Percentiles rank a stretch among this genome's conserved stretches.
Evolutionary conservation across 2,329 filamentous ascomycete genomes (phyloP).

Genomic region (Monosporascus sp.): DNA sequence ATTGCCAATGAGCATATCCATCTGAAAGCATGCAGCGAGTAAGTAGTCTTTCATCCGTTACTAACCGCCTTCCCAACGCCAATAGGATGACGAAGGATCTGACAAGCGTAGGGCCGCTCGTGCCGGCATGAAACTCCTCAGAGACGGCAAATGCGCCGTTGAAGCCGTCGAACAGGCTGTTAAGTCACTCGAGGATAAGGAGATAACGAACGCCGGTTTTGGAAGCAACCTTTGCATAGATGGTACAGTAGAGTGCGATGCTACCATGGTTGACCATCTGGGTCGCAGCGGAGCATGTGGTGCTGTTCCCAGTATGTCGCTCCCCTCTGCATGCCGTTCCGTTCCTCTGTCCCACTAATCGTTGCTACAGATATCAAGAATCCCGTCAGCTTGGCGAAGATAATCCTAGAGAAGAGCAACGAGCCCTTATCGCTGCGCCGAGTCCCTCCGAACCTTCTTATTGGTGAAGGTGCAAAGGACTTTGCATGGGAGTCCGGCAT

Average conservation of each 20-base stretch:
- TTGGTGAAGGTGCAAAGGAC: slow-evolving; percentile 77
- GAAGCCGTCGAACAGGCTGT: slow-evolving; percentile 90
- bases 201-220: slow-evolving; percentile 94
- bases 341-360: background rate
- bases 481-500: slow-evolving; percentile 81
- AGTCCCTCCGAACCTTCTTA: slow-evolving; percentile 87
- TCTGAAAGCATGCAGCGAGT: slow-evolving; percentile 84
- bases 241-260: slow-evolving; percentile 90
- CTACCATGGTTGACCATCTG: slow-evolving; percentile 83
- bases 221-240: slow-evolving; percentile 92
- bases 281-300: slow-evolving; percentile 92
- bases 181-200: slow-evolving; percentile 81
- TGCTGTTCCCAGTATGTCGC: slow-evolving; percentile 73
- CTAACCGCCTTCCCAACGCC: too few relatives aligned
- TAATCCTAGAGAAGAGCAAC: slow-evolving; percentile 73
- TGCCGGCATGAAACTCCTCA: slow-evolving; percentile 75
- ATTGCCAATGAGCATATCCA: slow-evolving; percentile 78
- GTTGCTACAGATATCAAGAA: slow-evolving; percentile 76
- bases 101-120: slow-evolving; percentile 64
- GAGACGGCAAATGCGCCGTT: slow-evolving; percentile 70
- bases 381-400: slow-evolving; percentile 79
- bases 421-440: slow-evolving; percentile 75
- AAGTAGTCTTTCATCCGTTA: slow-evolving; percentile 32
- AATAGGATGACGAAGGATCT: background rate
- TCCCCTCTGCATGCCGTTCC: slow-evolving; percentile 2